phyloP scores from a whole-genome alignment of 2,329 filamentous ascomycete species.

The Hymenoscyphus occultus region DNA sequence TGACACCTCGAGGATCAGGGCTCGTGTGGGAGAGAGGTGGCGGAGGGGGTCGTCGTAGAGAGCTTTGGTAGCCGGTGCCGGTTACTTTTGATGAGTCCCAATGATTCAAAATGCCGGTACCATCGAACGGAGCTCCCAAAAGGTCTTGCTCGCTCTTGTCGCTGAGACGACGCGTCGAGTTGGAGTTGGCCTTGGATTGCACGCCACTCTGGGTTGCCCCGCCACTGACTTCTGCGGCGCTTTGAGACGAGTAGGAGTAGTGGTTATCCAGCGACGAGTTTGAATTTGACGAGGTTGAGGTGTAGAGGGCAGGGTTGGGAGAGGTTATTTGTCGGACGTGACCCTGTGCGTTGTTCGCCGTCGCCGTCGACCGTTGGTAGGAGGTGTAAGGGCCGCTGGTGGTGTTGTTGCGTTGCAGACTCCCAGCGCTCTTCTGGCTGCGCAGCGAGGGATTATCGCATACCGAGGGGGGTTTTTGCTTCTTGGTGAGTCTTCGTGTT shows the following conservation, averaged over 20 bases:
- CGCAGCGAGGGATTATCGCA: background rate
- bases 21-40: constrained; percentile 49
- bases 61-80: constrained; percentile 35
- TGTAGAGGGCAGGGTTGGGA: constrained; percentile 45
- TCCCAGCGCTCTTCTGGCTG: background rate
- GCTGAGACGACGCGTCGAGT: constrained; percentile 41
- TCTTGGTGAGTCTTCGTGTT: constrained; percentile 51
- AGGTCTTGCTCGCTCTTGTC: constrained; percentile 55
- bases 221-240: constrained; percentile 29
- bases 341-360: constrained; percentile 13
- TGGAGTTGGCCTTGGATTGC: constrained; percentile 23
- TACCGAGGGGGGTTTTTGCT: background rate
- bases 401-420: background rate
- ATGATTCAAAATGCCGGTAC: constrained; percentile 57
- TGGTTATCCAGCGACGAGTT: constrained; percentile 37
- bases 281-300: constrained; percentile 32
- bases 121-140: constrained; percentile 64
- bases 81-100: constrained; percentile 47
- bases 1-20: constrained; percentile 53
- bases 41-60: constrained; percentile 42
- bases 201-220: constrained; percentile 28
- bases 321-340: constrained; percentile 42
- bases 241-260: constrained; percentile 32
- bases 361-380: background rate
- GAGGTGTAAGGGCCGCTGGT: constrained; percentile 33